Base-by-base conservation (phyloP, 441 rosid species). In the Bocquillonia castaneifolia region DNA sequence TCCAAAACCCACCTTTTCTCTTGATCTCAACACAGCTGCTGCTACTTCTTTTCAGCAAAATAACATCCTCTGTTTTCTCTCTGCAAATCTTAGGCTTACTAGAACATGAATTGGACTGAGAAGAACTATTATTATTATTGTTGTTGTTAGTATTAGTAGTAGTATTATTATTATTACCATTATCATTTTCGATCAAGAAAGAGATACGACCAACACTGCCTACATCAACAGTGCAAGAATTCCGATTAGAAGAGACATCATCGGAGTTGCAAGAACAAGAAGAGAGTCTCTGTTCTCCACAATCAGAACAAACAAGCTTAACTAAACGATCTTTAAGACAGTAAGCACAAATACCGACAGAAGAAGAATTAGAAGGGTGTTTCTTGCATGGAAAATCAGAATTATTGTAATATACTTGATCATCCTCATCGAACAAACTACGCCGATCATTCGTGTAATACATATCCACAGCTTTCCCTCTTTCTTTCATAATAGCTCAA, bases 231-330 rank as follows among this genome's bases (percentile, higher is more conserved):
- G 80, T 53, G 85, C 85, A 77, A 1, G 93, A 88, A 44, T 73
- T 80, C 5, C 86, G 88, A 47, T 84, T 82, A 59, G 93, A 82
- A 31, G 93, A 86, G 71, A 71, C 78, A 79, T 81, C 84, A 10
- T 80, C 84, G 8, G 97, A 92, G 83, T n/a, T n/a, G n/a, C 97
- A 94, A 13, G 97, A 92, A 39, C 97, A 94, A 15, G 97, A 93
- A 40, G 99, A 94, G 36, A 90, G 84, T 20, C 99, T 77, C 52
- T 92, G 99, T 63, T 92, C 99, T 6, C 99, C 97, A 53, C 99
- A 94, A 64, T 92, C 96, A 0, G 98, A 87, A 59, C 99, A 94
- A 0, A 94, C 96, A 69, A 94, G 82, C 65, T 76, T 87, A 31
- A 86, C 74, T 63, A 94, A 78, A 26, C 99, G 93, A 71, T 94